Conservation (phyloP, 441 rosid genomes). For the Metrosideros polymorpha region DNA sequence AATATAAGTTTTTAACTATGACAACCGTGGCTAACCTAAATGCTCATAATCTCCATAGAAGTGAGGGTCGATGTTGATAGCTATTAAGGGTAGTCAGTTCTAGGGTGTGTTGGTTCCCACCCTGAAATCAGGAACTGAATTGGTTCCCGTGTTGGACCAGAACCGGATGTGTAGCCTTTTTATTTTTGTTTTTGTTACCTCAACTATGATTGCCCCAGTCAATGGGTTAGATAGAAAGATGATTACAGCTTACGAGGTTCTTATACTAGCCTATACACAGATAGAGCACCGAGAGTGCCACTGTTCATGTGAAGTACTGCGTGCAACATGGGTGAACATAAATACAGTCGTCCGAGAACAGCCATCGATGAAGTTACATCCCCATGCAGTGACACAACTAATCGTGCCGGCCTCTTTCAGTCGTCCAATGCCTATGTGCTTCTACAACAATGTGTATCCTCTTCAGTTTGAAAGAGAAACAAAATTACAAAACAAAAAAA, state of each 20-base stretch:
- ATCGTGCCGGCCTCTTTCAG: not conserved
- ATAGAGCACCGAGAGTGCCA: not conserved
- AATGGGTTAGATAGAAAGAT: not conserved
- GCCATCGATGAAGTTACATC: not conserved
- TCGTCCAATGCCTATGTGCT: not conserved
- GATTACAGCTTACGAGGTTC: not conserved
- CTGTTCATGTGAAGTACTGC: too few species aligned
- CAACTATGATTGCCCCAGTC: not conserved
- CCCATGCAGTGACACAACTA: not conserved
- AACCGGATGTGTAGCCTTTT: too few species aligned
- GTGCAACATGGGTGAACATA: not conserved
- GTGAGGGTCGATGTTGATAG: accelerated
- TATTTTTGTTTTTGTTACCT: not conserved
- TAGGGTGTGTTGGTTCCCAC: accelerated
- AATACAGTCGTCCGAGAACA: not conserved
- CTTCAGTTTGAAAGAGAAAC: not conserved
- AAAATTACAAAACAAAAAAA: not conserved
- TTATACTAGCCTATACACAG: too few species aligned
- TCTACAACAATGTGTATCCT: not conserved
- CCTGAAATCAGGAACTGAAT: accelerated
- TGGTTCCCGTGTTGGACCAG: accelerated
- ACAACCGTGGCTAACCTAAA: not conserved
- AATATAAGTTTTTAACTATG: not conserved
- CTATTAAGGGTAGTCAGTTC: accelerated
- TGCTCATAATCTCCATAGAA: not conserved